Base-by-base conservation (phyloP, 2,329 filamentous ascomycete genomes). In the Stemphylium beticola region DNA sequence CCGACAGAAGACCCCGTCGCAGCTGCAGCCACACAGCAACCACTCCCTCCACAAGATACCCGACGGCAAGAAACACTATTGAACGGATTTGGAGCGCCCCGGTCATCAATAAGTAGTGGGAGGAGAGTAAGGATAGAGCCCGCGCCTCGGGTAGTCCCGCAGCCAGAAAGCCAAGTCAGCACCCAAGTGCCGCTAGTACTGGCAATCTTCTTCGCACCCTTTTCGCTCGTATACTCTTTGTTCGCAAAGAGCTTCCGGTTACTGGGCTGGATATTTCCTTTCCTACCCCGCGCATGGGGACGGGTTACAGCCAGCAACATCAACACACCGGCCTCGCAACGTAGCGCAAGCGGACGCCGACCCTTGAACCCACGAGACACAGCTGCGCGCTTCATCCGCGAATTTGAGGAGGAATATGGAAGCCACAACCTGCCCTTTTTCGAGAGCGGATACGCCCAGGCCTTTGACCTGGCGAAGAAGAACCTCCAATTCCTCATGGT, bases 321-420 rank as follows among this genome's bases (percentile, higher is more conserved):
- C 46, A 71, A 65, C 46, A 58, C 56, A 12, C 64, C 84, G 11
- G 81, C 83, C 41, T 59, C 65, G 6, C 64, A 71, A 54, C 79
- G 83, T 54, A 87, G 86, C 62, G 87, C 87, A 1, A 86, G 82
- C 56, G 88, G 89, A 4, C 84, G 93, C 31, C 84, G 91, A 62
- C 85, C 91, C 64, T 79, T 97, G 39, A 89, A 89, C 70, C 92
- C 93, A 1, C 86, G 90, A 52, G 95, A 99, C 70, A 93, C 92
- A 0, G 92, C 93, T 0, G 88, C 90, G 22, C 83, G 95, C 29
- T 96, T 98, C 74, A 90, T 91, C 68, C 86, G 93, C 8, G 93
- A 98, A 66, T 96, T 99, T 63, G 92, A 96, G 67, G 95, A 99
- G 76, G 91, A 96, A 67, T 95, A 97, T 69, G 92, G 92, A 0